phyloP scores from a whole-genome alignment of 2,329 filamentous ascomycete genomes.

The Scytalidium lignicola region DNA sequence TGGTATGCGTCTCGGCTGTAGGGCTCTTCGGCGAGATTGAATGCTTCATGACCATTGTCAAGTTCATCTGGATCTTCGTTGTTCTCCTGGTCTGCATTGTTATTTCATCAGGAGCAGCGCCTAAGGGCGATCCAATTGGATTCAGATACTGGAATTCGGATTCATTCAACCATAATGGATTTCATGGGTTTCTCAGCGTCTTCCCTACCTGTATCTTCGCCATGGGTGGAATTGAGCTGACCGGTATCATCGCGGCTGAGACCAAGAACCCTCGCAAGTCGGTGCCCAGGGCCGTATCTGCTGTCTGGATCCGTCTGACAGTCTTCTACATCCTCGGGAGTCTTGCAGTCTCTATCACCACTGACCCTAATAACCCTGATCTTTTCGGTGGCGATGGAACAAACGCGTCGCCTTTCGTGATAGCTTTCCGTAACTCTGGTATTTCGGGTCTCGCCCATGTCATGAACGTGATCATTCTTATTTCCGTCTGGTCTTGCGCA shows the following conservation, averaged over 20 bases:
- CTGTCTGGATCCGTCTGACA: constrained; percentile 53
- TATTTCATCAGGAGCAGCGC: constrained; percentile 24
- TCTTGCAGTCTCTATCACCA: constrained; percentile 51
- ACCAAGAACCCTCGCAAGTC: constrained; percentile 49
- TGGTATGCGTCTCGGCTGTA: too few species aligned
- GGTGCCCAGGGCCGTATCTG: constrained; percentile 47
- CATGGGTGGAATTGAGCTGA: constrained; percentile 40
- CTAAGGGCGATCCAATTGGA: constrained; percentile 23
- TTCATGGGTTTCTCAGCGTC: constrained; percentile 42
- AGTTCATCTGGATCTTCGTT: constrained; percentile 18
- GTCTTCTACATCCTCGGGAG: constrained; percentile 53
- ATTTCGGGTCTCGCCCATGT: constrained; percentile 41
- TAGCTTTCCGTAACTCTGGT: constrained; percentile 40
- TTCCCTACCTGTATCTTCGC: constrained; percentile 40
- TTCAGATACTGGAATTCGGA: constrained; percentile 40
- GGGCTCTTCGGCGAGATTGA: too few species aligned
- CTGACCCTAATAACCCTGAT: constrained; percentile 41
- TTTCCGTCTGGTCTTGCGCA: constrained; percentile 45
- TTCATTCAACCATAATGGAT: constrained; percentile 33
- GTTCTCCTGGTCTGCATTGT: constrained; percentile 21
- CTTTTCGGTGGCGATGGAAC: constrained; percentile 39
- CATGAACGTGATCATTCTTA: constrained; percentile 48
- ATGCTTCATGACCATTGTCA: too few species aligned
- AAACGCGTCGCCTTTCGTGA: constrained; percentile 34
- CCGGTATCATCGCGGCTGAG: constrained; percentile 49